phyloP scores from a whole-genome alignment of 352 stramenopile genomes.

The Saprolegnia diclina region DNA sequence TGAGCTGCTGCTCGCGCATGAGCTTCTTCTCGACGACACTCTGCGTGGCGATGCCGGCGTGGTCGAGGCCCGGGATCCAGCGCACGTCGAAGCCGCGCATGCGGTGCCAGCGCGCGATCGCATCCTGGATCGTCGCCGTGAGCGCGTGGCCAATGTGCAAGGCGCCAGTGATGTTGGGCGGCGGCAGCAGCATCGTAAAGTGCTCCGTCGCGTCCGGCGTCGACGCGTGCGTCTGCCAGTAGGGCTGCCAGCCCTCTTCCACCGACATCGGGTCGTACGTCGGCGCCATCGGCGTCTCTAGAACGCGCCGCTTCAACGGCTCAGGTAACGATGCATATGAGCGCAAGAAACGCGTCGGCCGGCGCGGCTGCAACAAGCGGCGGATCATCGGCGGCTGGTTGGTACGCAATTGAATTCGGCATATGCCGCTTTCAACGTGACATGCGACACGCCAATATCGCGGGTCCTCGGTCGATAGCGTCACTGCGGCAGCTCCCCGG shows the following conservation, averaged over 20 bases:
- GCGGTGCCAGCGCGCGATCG: conserved; percentile 95
- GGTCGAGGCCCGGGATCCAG: conserved; percentile 97
- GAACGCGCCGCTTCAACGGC: not conserved
- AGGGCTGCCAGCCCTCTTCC: conserved; percentile 98
- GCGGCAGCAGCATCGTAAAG: conserved; percentile 97
- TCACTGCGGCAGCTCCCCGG: too few relatives aligned
- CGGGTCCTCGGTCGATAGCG: too few relatives aligned
- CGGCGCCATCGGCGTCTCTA: conserved; percentile 50
- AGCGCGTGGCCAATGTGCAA: conserved; percentile 99
- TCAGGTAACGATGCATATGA: conserved; percentile 1
- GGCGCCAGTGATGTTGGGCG: conserved; percentile 80
- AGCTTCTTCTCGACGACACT: conserved; percentile 86
- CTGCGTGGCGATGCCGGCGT: conserved; percentile 99
- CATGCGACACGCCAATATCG: too few relatives aligned
- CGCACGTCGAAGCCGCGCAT: conserved; percentile 97
- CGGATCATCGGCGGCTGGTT: not conserved
- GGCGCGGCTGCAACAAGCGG: not conserved
- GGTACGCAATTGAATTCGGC: not conserved
- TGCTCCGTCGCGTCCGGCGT: conserved; percentile 82
- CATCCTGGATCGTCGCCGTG: conserved; percentile 97
- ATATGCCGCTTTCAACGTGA: too few relatives aligned
- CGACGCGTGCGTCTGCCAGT: conserved; percentile 92
- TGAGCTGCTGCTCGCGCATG: conserved; percentile 75
- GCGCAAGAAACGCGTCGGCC: not conserved
- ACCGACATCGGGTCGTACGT: conserved; percentile 96